Evolutionary conservation across 169 alveolate genomes (phyloP).

Genomic region (Babesia ovata): DNA sequence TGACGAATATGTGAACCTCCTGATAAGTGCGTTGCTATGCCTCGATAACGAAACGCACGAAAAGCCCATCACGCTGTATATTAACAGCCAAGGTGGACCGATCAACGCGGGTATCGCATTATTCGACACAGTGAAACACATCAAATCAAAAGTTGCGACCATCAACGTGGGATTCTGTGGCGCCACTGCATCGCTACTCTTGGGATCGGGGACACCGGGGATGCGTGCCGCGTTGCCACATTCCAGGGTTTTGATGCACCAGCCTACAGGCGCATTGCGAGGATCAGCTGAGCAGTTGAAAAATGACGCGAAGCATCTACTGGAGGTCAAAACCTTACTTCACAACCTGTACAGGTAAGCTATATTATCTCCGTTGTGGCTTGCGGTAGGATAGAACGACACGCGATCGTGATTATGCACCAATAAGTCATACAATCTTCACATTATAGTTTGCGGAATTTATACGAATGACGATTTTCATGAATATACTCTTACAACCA

Average conservation of each 20-base stretch:
- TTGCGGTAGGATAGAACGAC: too few relatives aligned
- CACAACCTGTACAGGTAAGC: constrained; percentile 44
- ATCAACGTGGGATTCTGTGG: constrained; percentile 76
- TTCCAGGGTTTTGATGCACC: constrained; percentile 68
- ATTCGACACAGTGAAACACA: constrained; percentile 66
- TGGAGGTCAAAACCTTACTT: constrained; percentile 31
- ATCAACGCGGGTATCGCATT: constrained; percentile 66
- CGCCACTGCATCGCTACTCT: constrained; percentile 70
- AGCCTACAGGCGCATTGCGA: constrained; percentile 66
- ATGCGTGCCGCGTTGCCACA: constrained; percentile 64
- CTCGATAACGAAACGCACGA: constrained; percentile 55
- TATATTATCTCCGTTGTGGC: neutral
- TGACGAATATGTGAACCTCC: constrained; percentile 60
- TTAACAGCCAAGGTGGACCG: constrained; percentile 76
- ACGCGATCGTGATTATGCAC: too few relatives aligned
- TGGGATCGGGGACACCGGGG: constrained; percentile 74
- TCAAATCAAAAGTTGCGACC: constrained; percentile 64
- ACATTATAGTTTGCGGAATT: neutral
- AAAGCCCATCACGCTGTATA: constrained; percentile 61
- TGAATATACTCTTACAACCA: neutral
- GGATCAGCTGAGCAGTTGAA: constrained; percentile 70
- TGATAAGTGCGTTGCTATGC: constrained; percentile 60
- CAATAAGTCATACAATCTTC: too few relatives aligned
- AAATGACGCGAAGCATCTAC: constrained; percentile 47
- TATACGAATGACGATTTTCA: neutral